phyloP scores from a whole-genome alignment of 805 yeast genomes.

The Ogataea populi-albae region DNA sequence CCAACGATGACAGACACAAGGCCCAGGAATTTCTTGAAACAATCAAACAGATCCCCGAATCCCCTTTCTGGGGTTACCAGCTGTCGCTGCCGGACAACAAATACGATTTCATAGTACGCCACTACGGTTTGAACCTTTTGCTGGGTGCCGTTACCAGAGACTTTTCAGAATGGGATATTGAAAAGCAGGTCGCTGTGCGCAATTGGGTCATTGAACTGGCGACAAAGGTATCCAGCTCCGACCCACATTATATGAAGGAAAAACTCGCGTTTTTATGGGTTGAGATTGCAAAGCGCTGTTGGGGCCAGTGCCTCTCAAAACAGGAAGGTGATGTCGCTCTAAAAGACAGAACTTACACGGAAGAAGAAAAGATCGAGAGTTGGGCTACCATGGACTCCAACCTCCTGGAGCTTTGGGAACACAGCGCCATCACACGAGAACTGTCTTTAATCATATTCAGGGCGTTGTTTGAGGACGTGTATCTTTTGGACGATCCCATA shows the following conservation, averaged over 20 bases:
- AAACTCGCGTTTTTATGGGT: conserved; percentile 91
- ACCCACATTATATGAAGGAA: conserved; percentile 88
- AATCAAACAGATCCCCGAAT: conserved; percentile 72
- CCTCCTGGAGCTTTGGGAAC: conserved; percentile 71
- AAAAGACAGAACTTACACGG: conserved; percentile 29
- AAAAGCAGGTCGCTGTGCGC: conserved; percentile 65
- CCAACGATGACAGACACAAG: conserved; percentile 52
- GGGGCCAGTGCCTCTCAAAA: conserved; percentile 71
- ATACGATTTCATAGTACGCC: conserved; percentile 71
- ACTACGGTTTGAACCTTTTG: conserved; percentile 81
- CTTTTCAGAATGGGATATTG: conserved; percentile 52
- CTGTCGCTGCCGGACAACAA: conserved; percentile 64
- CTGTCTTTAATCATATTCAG: conserved; percentile 74
- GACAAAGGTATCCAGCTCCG: conserved; percentile 51
- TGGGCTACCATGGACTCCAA: conserved; percentile 89
- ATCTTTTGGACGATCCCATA: conserved; percentile 85
- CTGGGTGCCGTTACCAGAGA: conserved; percentile 64
- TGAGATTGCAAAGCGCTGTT: conserved; percentile 79
- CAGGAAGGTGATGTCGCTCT: conserved; percentile 20
- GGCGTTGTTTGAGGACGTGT: conserved; percentile 90
- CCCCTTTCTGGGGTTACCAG: conserved; percentile 91
- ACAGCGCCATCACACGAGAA: conserved; percentile 63
- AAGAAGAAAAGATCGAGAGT: conserved; percentile 55
- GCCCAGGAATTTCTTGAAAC: conserved; percentile 69
- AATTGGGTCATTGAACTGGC: conserved; percentile 84